Percentiles rank a stretch among this genome's conserved stretches.
These are phyloP conservation scores for Neurospora sp. DNA, from an alignment of 495 filamentous ascomycete genomes.

Conservation along the genomic window DNA sequence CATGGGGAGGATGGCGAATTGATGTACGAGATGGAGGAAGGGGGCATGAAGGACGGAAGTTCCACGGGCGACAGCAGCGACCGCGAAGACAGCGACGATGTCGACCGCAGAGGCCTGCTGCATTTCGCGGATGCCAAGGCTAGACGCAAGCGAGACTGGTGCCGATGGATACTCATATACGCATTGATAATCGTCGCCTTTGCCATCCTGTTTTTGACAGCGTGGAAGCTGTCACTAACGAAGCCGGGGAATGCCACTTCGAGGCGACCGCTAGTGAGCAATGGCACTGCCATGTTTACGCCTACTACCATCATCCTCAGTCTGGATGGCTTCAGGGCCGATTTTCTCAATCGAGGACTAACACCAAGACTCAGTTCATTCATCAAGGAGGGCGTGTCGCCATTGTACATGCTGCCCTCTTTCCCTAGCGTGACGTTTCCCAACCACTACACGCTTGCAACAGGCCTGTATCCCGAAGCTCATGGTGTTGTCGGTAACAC, in stretches of 20 bases:
- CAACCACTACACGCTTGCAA: conserved; percentile 93
- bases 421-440: conserved; percentile 98
- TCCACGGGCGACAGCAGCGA: conserved; percentile 45
- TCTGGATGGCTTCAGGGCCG: conserved; percentile 93
- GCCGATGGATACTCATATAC: conserved; percentile 44
- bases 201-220: conserved; percentile 38
- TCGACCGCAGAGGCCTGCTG: conserved; percentile 38
- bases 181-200: conserved; percentile 41
- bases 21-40: conserved; percentile 86
- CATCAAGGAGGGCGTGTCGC: conserved; percentile 74
- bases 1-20: conserved; percentile 60
- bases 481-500: conserved; percentile 92
- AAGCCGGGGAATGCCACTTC: neutral
- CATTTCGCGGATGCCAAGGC: conserved; percentile 34
- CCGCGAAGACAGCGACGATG: conserved; percentile 43
- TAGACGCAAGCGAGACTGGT: conserved; percentile 31
- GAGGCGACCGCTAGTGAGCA: conserved; percentile 39
- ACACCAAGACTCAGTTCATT: conserved; percentile 77
- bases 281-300: conserved; percentile 76
- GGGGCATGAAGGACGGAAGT: conserved; percentile 57
- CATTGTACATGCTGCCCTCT: conserved; percentile 80
- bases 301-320: conserved; percentile 93
- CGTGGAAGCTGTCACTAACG: conserved; percentile 37
- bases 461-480: conserved; percentile 82
- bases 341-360: conserved; percentile 75